Conservation (phyloP, 2,329 filamentous ascomycete genomes). For the Colletotrichum costaricense region DNA sequence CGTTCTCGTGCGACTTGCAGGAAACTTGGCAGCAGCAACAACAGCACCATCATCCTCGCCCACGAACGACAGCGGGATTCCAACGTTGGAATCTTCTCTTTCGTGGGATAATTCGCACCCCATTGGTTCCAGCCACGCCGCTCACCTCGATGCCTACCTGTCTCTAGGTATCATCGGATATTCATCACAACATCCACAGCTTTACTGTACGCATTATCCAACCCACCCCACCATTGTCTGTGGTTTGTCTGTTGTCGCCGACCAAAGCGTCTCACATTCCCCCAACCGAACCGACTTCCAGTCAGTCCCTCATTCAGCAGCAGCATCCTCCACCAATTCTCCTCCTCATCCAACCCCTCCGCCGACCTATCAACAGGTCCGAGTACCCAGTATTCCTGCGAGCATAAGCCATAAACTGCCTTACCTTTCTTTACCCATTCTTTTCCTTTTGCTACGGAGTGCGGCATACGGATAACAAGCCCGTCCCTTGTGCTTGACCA, state of each 20-base stretch:
- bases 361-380: conserved; percentile 19
- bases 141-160: neutral
- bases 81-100: neutral
- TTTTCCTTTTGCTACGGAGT: neutral
- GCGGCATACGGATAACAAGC: neutral
- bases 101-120: neutral
- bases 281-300: conserved; percentile 5
- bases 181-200: neutral
- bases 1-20: conserved; percentile 18
- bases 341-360: neutral
- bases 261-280: conserved; percentile 20
- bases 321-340: neutral
- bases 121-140: neutral
- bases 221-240: neutral
- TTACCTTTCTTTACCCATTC: neutral
- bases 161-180: neutral
- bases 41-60: neutral
- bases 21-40: conserved; percentile 24
- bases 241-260: conserved; percentile 2
- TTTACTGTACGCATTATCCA: neutral
- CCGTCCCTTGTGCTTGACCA: conserved; percentile 10
- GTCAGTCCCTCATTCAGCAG: neutral
- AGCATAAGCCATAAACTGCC: conserved; percentile 23
- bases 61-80: neutral
- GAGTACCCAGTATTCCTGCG: conserved; percentile 19